Evolutionary conservation across 176 grass and related monocot species (phyloP).

Genomic region (Tillandsia leiboldiana): DNA sequence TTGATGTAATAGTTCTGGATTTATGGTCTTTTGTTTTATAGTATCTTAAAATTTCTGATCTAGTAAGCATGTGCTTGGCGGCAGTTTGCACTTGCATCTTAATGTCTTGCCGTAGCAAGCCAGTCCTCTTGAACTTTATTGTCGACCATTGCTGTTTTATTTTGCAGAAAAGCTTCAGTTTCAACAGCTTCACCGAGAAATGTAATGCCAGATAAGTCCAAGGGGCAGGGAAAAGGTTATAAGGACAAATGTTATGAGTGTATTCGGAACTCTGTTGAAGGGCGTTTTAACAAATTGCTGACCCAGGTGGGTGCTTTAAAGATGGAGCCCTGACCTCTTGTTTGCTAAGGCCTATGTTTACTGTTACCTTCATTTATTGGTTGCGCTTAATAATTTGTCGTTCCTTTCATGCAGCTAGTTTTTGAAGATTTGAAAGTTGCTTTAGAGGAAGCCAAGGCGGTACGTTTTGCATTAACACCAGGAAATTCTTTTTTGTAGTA

Average conservation of each 20-base stretch:
- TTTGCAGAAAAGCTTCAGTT: conserved; percentile 59
- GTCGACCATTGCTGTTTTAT: not conserved
- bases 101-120: not conserved
- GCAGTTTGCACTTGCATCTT: not conserved
- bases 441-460: conserved; percentile 93
- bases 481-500: not conserved
- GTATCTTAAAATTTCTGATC: not conserved
- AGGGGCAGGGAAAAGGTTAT: conserved; percentile 77
- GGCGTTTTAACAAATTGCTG: conserved; percentile 73
- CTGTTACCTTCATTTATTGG: conserved; percentile 15
- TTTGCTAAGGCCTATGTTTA: not conserved
- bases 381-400: conserved; percentile 18
- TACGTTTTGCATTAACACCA: conserved; percentile 29
- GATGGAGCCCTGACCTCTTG: conserved; percentile 16
- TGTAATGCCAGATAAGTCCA: conserved; percentile 54
- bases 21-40: not conserved
- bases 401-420: conserved; percentile 58
- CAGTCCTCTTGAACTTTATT: too few relatives aligned
- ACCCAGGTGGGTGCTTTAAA: conserved; percentile 49
- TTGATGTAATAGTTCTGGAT: not conserved
- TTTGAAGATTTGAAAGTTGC: conserved; percentile 94
- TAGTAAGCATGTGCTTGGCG: not conserved
- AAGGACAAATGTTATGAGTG: conserved; percentile 95
- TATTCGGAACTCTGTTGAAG: conserved; percentile 86
- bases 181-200: conserved; percentile 50